Conservation (phyloP, 2,329 filamentous ascomycete genomes). For the Fusarium oligoseptatum region DNA sequence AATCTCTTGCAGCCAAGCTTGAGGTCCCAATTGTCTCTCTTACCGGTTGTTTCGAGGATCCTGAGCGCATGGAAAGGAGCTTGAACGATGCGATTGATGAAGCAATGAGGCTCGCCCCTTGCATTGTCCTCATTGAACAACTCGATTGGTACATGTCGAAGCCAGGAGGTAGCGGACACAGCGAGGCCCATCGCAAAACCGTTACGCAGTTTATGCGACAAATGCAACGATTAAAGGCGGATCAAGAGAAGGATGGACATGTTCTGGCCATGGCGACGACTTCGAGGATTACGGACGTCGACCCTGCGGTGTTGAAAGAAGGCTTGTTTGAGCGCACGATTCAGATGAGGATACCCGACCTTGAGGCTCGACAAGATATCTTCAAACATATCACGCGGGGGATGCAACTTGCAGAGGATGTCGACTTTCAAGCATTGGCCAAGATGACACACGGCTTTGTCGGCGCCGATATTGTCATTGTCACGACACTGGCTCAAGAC, state of each 20-base stretch:
- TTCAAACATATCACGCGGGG: constrained; percentile 78
- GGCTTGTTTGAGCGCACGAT: constrained; percentile 87
- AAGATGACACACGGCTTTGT: constrained; percentile 93
- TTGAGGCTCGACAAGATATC: constrained; percentile 82
- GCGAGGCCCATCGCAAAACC: constrained; percentile 91
- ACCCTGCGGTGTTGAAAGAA: constrained; percentile 79
- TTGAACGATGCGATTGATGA: constrained; percentile 71
- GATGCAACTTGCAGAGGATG: constrained; percentile 73
- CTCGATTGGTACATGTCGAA: constrained; percentile 89
- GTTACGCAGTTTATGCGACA: constrained; percentile 86
- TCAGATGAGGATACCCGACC: constrained; percentile 88
- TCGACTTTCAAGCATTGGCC: constrained; percentile 81
- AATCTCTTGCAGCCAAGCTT: constrained; percentile 78
- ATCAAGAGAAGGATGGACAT: constrained; percentile 77
- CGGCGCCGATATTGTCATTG: constrained; percentile 83
- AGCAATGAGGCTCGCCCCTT: constrained; percentile 87
- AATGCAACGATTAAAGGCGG: constrained; percentile 83
- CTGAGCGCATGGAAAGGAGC: constrained; percentile 56
- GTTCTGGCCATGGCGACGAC: constrained; percentile 94
- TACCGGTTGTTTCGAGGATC: constrained; percentile 52
- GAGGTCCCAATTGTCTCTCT: constrained; percentile 79
- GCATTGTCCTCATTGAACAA: constrained; percentile 91
- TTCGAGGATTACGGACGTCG: constrained; percentile 87
- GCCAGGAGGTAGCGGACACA: constrained; percentile 79
- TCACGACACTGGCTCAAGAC: constrained; percentile 63